Conservation (phyloP, 2,329 filamentous ascomycete species). For the Elsinoe arachidis region DNA sequence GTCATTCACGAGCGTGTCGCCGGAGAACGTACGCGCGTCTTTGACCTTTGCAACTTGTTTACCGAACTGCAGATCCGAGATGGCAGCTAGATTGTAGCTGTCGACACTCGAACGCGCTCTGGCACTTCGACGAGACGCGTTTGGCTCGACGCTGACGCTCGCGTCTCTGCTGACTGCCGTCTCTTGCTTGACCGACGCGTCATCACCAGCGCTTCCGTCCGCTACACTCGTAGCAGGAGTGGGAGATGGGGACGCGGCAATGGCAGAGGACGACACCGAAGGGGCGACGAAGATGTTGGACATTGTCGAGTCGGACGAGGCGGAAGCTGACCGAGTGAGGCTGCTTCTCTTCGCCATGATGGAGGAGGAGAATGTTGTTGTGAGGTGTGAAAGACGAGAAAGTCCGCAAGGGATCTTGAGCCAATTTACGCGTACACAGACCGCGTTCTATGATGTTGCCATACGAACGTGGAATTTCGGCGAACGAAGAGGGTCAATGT, state of each 20-base stretch:
- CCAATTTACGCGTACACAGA: slow-evolving; percentile 9
- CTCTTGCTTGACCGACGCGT: slow-evolving; percentile 22
- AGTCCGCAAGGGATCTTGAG: background rate
- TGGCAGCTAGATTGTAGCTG: slow-evolving; percentile 50
- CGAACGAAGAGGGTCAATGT: background rate
- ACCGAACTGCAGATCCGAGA: slow-evolving; percentile 22
- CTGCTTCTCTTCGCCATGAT: slow-evolving; percentile 3
- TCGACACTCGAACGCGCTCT: slow-evolving; percentile 49
- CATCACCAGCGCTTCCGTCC: slow-evolving; percentile 51
- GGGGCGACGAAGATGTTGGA: slow-evolving; percentile 34
- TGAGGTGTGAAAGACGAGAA: background rate
- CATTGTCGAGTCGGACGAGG: slow-evolving; percentile 34
- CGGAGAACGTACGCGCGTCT: slow-evolving; percentile 28
- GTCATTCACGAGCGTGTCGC: slow-evolving; percentile 29
- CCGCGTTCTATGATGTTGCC: slow-evolving; percentile 8
- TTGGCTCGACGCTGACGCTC: background rate
- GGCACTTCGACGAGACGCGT: slow-evolving; percentile 37
- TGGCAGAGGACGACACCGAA: slow-evolving; percentile 33
- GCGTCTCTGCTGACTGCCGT: slow-evolving; percentile 10
- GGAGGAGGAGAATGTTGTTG: background rate
- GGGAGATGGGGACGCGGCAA: slow-evolving; percentile 48
- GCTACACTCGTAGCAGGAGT: slow-evolving; percentile 60
- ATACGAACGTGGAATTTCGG: slow-evolving; percentile 9
- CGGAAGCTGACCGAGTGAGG: slow-evolving; percentile 27
- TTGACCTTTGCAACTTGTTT: slow-evolving; percentile 16